phyloP scores from a whole-genome alignment of 192 early-diverging fungal genomes.

The Chytriomyces sp. region DNA sequence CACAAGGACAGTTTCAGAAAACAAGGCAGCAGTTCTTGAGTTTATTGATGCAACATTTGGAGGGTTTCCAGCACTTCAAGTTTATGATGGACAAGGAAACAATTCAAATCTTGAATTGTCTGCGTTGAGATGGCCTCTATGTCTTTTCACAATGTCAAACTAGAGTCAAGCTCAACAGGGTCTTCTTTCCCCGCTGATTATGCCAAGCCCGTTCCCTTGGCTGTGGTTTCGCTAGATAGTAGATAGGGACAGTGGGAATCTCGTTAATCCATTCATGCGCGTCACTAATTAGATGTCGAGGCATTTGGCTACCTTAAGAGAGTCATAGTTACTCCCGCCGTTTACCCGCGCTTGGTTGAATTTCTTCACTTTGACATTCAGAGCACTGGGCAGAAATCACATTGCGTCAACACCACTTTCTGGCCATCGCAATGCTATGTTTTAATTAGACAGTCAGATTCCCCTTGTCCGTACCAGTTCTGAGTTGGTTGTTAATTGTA shows the following conservation, averaged over 20 bases:
- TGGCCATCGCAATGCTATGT: slow-evolving; percentile 84
- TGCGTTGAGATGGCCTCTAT: too few species aligned
- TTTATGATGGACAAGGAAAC: too few species aligned
- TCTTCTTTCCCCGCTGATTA: slow-evolving; percentile 71
- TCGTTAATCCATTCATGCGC: slow-evolving; percentile 75
- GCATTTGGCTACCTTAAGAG: slow-evolving; percentile 41
- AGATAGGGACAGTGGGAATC: slow-evolving; percentile 63
- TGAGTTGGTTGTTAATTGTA: slow-evolving; percentile 73
- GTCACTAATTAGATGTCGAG: slow-evolving; percentile 69
- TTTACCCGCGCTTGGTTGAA: slow-evolving; percentile 10
- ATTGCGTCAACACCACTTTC: slow-evolving; percentile 76
- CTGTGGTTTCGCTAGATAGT: slow-evolving; percentile 77
- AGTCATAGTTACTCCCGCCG: slow-evolving; percentile 1
- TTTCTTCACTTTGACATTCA: slow-evolving; percentile 84
- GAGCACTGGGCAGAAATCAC: slow-evolving; percentile 87
- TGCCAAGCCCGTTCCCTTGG: slow-evolving; percentile 74
- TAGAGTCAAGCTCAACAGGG: too few species aligned
- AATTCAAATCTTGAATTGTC: too few species aligned
- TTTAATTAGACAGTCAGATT: slow-evolving; percentile 88
- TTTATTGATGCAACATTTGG: too few species aligned
- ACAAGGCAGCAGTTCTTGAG: too few species aligned
- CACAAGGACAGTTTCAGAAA: too few species aligned
- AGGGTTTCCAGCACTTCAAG: too few species aligned
- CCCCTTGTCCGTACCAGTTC: slow-evolving; percentile 83
- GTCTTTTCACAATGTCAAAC: too few species aligned